Evolutionary conservation across 352 stramenopile species (phyloP), one percentile per base, ranked within the genome.

Genomic region (Phytopythium helicoides): DNA sequence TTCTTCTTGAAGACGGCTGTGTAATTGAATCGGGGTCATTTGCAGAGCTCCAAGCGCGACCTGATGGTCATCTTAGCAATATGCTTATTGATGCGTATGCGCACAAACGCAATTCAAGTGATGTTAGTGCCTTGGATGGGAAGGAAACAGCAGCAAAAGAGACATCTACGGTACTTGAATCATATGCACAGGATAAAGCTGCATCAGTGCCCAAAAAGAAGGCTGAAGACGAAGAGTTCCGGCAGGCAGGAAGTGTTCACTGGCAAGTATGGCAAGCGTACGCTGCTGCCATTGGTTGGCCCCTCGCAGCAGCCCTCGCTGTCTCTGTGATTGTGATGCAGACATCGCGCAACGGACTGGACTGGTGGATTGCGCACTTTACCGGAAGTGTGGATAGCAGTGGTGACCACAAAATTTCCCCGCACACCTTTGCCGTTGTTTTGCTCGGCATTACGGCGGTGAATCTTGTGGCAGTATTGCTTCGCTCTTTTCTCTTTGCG

Each of bases 401-500:
- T 45, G 53, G 55, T 4, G 75, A 81, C 14, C 75, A 87, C 51
- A 62, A 45, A 12, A 74, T 91, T 21, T 64, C 80, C 0, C 68
- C 80, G 0, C 34, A 54, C 6, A 38, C 59, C 8, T 94, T 95
- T 57, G 77, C 73, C 0, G 58, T 70, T 35, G 70, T 82, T 6
- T 55, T 94, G 28, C 25, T 89, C 4, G 74, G 70, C 35, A 89
- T 95, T 49, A 76, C 84, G 7, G 53, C 68, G 6, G 67, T 73
- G 10, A 94, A 95, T 44, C 86, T 81, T 35, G n/a, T 71, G 8
- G 62, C 74, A 0, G 81, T 91, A 10, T 76, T 92, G 34, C 62
- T 81, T 19, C 86, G 88, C 18, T 89, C 87, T 4, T 89, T 96
- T 61, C 48, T 95, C 22, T 96, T 97, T 51, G 87, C 88, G 0